Percentiles rank a stretch among this genome's conserved stretches.
Evolutionary conservation across 768 basidiomycete genomes (phyloP).

Genomic region (Leccinellum albellum): DNA sequence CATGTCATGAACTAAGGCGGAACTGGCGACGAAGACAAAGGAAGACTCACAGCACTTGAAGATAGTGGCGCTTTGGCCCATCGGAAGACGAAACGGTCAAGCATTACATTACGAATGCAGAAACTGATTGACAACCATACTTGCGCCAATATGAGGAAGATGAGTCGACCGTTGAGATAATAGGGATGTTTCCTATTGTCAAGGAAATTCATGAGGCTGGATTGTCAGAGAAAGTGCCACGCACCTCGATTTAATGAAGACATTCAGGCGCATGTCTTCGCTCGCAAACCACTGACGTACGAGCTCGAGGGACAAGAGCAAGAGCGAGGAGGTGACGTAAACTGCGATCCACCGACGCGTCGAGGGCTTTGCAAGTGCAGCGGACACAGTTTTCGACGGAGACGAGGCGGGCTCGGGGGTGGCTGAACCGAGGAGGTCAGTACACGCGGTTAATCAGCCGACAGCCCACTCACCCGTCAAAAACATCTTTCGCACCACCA

Average conservation of each 20-base stretch:
- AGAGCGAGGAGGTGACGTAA: slow-evolving; percentile 47
- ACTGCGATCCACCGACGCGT: slow-evolving; percentile 43
- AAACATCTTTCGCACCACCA: slow-evolving; percentile 55
- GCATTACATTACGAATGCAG: slow-evolving; percentile 54
- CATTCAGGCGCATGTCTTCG: slow-evolving; percentile 41
- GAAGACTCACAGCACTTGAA: slow-evolving; percentile 17
- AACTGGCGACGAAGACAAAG: background rate
- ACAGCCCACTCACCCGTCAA: slow-evolving; percentile 49
- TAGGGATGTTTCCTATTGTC: slow-evolving; percentile 63
- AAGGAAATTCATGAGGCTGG: background rate
- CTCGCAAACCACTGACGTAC: slow-evolving; percentile 25
- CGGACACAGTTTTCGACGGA: slow-evolving; percentile 45
- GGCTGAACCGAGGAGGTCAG: slow-evolving; percentile 30
- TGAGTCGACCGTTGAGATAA: slow-evolving; percentile 64
- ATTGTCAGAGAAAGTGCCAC: slow-evolving; percentile 8
- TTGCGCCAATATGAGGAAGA: slow-evolving; percentile 60
- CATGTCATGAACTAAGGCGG: background rate
- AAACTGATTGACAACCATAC: slow-evolving; percentile 43
- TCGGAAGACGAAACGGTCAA: slow-evolving; percentile 54
- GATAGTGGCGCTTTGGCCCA: slow-evolving; percentile 32
- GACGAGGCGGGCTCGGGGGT: slow-evolving; percentile 48
- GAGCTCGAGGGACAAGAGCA: slow-evolving; percentile 43
- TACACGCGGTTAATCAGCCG: background rate
- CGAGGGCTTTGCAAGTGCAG: slow-evolving; percentile 44
- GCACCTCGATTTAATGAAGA: slow-evolving; percentile 70